Evolutionary conservation across 1,284 basidiomycete species (phyloP), one percentile per base, ranked within the genome.

Genomic region (Cutaneotrichosporon mucoides): DNA sequence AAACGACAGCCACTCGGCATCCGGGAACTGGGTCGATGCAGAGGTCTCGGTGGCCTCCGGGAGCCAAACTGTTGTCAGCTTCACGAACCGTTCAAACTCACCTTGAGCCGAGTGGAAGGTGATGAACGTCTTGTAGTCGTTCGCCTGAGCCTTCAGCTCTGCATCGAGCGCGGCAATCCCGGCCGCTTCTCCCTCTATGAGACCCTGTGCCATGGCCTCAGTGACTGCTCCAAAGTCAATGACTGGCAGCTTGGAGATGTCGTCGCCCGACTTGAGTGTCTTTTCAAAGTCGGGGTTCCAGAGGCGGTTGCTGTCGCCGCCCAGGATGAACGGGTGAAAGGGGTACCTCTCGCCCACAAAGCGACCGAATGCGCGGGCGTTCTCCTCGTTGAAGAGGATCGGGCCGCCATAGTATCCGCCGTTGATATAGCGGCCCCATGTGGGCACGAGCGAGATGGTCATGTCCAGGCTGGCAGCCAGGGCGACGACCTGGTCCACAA

Each of bases 271-370:
- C 34, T 40, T 49, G 7, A 24, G 43, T 15, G 34, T 15, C 6
- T 41, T 34, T 24, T 50, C 15, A 8, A 47, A 54, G n/a, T 57
- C 53, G 9, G 53, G 55, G 35, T 55, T 56, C 67, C 67, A 68
- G 49, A 57, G 60, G 33, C 63, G 59, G 40, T 63, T 62, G 11
- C 42, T 47, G 49, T 68, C 67, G 0, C 65, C 67, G 8, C 67
- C 67, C 4, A 65, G 47, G 12, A 67, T 48, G 33, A 53, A 65
- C 6, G 67, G 65, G 13, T 56, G 57, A 48, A 61, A 65, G 2
- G 67, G 65, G 53, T 68, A 68, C 8, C 67, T 57, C 16, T 58
- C 35, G 12, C 67, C 65, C 10, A 65, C 50, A 53, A 61, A 68
- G 40, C 43, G 36, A 13, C 65, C 63, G 48, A 57, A 66, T 3